Percentiles rank a stretch among this genome's conserved stretches.
phyloP scores from a whole-genome alignment of 2,329 filamentous ascomycete species.

The Aspergillus tubingensis region DNA sequence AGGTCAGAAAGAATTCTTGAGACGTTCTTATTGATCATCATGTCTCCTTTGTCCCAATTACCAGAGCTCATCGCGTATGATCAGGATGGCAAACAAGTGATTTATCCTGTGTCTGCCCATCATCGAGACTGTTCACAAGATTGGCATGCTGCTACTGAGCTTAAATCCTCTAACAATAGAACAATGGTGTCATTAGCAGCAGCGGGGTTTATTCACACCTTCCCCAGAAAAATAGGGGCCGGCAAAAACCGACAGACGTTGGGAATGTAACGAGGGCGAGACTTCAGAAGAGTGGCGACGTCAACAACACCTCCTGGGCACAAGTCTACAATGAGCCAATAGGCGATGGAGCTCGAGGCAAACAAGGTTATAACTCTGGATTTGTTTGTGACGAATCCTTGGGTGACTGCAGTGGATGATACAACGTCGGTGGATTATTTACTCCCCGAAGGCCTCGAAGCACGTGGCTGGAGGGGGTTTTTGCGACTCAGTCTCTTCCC shows the following conservation, averaged over 20 bases:
- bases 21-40: background rate
- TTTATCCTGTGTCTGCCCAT: background rate
- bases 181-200: background rate
- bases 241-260: background rate
- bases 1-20: background rate
- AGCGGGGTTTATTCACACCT: background rate
- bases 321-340: background rate
- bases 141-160: background rate
- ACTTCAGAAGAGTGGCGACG: background rate
- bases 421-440: too few species aligned
- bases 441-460: background rate
- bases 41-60: background rate
- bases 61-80: background rate
- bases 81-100: background rate
- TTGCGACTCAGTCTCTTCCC: background rate
- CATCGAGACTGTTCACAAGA: background rate
- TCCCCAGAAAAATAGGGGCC: background rate
- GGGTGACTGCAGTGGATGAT: background rate
- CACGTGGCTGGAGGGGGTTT: background rate
- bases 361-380: background rate
- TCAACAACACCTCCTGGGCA: background rate
- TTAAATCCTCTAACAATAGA: background rate
- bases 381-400: background rate
- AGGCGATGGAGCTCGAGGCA: background rate
- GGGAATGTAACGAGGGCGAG: background rate